These are phyloP conservation scores for Epicoccum sorghinum DNA, from an alignment of 2,329 filamentous ascomycete species.

Conservation along the genomic window DNA sequence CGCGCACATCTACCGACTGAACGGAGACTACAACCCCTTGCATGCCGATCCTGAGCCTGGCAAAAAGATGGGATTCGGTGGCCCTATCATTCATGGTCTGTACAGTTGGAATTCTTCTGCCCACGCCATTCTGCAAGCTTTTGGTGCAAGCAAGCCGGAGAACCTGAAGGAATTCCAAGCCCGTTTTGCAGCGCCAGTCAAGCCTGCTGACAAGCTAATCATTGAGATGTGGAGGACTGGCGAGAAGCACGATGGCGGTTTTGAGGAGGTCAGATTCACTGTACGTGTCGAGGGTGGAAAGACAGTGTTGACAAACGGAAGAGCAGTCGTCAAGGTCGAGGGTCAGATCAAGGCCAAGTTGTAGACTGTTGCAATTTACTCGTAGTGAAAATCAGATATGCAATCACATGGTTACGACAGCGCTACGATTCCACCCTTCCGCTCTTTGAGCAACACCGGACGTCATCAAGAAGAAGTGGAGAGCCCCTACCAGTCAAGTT, in stretches of 20 bases:
- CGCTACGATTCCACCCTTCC: background rate
- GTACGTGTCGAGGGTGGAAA: constrained; percentile 81
- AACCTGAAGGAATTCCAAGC: constrained; percentile 91
- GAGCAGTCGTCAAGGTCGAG: constrained; percentile 74
- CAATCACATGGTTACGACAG: background rate
- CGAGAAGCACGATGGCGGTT: constrained; percentile 64
- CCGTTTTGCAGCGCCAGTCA: constrained; percentile 83
- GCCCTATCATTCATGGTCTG: constrained; percentile 86
- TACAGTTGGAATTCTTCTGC: constrained; percentile 84
- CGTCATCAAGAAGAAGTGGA: constrained; percentile 6
- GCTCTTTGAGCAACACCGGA: background rate
- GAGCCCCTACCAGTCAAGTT: constrained; percentile 14
- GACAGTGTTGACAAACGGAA: constrained; percentile 84
- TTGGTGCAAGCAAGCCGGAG: constrained; percentile 77
- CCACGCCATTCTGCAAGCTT: constrained; percentile 72
- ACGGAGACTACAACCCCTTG: constrained; percentile 93
- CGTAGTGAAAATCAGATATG: background rate
- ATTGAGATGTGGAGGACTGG: constrained; percentile 84
- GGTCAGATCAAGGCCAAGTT: constrained; percentile 50
- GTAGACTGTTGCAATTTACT: constrained; percentile 25
- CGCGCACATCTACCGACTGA: constrained; percentile 68
- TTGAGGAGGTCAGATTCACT: constrained; percentile 83
- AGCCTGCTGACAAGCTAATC: constrained; percentile 80
- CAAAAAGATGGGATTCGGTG: constrained; percentile 88
- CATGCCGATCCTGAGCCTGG: constrained; percentile 87